Evolutionary conservation across 768 basidiomycete species (phyloP).

Genomic region (Galerina sulciceps): DNA sequence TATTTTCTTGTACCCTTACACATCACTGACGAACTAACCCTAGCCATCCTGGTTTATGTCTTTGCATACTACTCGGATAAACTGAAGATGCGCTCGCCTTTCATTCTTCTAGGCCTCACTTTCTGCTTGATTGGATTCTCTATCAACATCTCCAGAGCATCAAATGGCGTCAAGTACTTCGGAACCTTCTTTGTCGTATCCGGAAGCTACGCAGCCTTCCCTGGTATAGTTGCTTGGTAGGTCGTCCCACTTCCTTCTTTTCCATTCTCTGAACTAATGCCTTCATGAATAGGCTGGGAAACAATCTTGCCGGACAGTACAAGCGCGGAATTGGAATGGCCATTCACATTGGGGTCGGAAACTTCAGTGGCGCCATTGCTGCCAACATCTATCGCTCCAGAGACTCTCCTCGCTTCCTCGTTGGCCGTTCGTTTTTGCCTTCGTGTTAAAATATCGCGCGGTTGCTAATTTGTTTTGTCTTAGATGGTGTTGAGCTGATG

Average conservation of each 20-base stretch:
- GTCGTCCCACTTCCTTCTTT: slow-evolving; percentile 9
- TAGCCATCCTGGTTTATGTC: slow-evolving; percentile 55
- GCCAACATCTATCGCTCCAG: slow-evolving; percentile 62
- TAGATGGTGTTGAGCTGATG: slow-evolving; percentile 69
- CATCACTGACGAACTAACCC: not conserved
- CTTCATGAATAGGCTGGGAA: slow-evolving; percentile 54
- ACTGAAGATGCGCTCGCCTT: slow-evolving; percentile 55
- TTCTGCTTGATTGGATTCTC: slow-evolving; percentile 61
- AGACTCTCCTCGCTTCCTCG: slow-evolving; percentile 62
- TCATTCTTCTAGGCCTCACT: slow-evolving; percentile 54
- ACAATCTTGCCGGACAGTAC: slow-evolving; percentile 70
- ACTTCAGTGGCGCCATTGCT: slow-evolving; percentile 67
- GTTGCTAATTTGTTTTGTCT: not conserved
- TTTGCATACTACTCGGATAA: slow-evolving; percentile 67
- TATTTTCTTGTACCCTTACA: not conserved
- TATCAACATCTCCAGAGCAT: slow-evolving; percentile 62
- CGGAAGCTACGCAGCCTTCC: slow-evolving; percentile 64
- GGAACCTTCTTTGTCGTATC: slow-evolving; percentile 71
- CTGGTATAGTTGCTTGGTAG: slow-evolving; percentile 67
- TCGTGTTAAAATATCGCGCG: not conserved
- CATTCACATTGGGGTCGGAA: slow-evolving; percentile 69
- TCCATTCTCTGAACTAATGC: not conserved
- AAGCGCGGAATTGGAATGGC: slow-evolving; percentile 75
- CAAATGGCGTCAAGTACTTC: slow-evolving; percentile 67
- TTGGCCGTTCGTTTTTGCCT: slow-evolving; percentile 56